Conservation (phyloP, 129 eudicot species). For the Chrysanthemum makinoi region DNA sequence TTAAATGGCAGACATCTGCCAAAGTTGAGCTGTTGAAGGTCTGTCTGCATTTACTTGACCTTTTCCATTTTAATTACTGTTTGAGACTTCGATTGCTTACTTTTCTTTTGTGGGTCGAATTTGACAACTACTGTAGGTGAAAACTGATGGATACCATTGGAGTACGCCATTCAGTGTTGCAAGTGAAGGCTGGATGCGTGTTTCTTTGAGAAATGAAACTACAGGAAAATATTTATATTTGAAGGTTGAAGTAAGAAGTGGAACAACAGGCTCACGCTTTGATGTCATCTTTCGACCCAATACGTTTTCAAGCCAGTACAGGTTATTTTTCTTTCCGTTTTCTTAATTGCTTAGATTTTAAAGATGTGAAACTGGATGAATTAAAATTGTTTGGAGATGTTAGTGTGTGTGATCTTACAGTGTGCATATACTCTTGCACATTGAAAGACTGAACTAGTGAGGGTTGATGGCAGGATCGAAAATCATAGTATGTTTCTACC, state of each 20-base stretch:
- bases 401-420: neutral
- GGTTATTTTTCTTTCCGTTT: conserved; percentile 39
- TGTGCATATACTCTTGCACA: conserved; percentile 6
- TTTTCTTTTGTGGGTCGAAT: conserved; percentile 8
- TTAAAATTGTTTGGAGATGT: neutral
- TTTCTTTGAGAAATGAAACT: conserved; percentile 51
- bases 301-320: conserved; percentile 86
- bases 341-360: neutral
- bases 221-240: conserved; percentile 39
- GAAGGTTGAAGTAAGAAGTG: conserved; percentile 77
- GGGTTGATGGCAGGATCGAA: conserved; percentile 69
- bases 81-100: conserved; percentile 14
- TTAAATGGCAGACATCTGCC: conserved; percentile 70
- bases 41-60: conserved; percentile 37
- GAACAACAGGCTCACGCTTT: conserved; percentile 64
- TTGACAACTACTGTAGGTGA: conserved; percentile 43
- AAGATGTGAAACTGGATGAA: conserved; percentile 10
- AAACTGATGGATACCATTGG: conserved; percentile 72
- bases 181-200: conserved; percentile 77
- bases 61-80: conserved; percentile 2
- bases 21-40: conserved; percentile 77
- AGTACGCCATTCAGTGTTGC: conserved; percentile 82
- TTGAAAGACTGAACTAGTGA: conserved; percentile 11
- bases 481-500: conserved; percentile 78
- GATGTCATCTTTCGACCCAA: conserved; percentile 91